phyloP scores from a whole-genome alignment of 2,329 filamentous ascomycete genomes.

The Aspergillus alliaceus region DNA sequence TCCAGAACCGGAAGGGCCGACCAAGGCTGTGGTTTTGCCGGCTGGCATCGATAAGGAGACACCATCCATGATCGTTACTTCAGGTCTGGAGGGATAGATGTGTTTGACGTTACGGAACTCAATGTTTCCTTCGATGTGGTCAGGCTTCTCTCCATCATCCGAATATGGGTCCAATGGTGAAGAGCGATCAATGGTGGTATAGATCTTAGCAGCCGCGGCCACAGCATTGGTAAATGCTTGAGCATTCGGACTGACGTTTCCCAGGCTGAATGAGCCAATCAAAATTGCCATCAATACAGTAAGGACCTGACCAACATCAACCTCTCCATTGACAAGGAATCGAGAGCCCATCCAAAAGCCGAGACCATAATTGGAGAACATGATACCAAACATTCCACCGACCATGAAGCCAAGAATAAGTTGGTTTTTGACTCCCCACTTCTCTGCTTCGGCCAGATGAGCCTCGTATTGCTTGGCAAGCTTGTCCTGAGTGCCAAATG shows the following conservation, averaged over 20 bases:
- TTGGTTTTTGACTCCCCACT: conserved; percentile 75
- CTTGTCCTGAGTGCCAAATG: conserved; percentile 90
- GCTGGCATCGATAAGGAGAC: conserved; percentile 79
- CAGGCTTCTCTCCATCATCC: conserved; percentile 69
- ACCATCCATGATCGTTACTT: conserved; percentile 83
- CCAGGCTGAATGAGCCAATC: conserved; percentile 88
- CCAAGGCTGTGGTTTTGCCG: conserved; percentile 88
- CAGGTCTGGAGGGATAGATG: conserved; percentile 90
- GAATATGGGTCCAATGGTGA: conserved; percentile 80
- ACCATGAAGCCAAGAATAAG: conserved; percentile 74
- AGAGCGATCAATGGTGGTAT: conserved; percentile 82
- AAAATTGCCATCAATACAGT: conserved; percentile 89
- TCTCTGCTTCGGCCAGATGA: conserved; percentile 71
- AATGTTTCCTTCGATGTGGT: conserved; percentile 72
- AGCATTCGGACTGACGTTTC: conserved; percentile 80
- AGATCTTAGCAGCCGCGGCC: conserved; percentile 88
- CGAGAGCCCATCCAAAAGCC: conserved; percentile 85
- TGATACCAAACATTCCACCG: conserved; percentile 75
- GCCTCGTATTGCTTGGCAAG: conserved; percentile 82
- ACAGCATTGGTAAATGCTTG: conserved; percentile 83
- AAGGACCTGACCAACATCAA: conserved; percentile 69
- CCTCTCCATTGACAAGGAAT: conserved; percentile 67
- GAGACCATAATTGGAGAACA: conserved; percentile 84
- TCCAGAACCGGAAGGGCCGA: conserved; percentile 90
- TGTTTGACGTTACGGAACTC: conserved; percentile 82